These are phyloP conservation scores for Rhododendron henanense DNA, from an alignment of 148 eudicot genomes.

Conservation along the genomic window DNA sequence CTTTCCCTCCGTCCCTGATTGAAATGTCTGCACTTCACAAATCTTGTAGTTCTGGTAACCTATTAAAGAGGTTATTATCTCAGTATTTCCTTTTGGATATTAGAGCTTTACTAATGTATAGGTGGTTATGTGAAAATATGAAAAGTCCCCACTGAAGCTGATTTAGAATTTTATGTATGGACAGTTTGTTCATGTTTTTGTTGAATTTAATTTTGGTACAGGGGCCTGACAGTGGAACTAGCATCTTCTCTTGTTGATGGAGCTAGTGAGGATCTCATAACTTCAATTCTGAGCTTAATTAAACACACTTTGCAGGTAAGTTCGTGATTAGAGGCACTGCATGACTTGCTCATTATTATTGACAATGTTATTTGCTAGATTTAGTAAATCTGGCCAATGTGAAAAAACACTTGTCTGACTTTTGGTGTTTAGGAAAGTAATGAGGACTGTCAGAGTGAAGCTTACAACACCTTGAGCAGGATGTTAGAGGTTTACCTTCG, in stretches of 20 bases:
- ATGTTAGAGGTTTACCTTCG: slow-evolving; percentile 58
- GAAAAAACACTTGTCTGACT: background rate
- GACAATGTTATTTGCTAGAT: background rate
- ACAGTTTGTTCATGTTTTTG: too few species aligned
- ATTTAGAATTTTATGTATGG: too few species aligned
- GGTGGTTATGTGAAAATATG: too few species aligned
- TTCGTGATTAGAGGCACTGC: slow-evolving; percentile 3
- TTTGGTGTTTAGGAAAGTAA: slow-evolving; percentile 44
- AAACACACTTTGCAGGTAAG: slow-evolving; percentile 67
- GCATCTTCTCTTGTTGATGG: slow-evolving; percentile 69
- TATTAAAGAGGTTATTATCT: too few species aligned
- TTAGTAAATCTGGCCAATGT: background rate
- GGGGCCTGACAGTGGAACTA: slow-evolving; percentile 57
- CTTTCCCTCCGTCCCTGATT: too few species aligned
- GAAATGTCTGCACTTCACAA: too few species aligned
- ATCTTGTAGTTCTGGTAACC: too few species aligned
- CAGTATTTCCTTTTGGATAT: too few species aligned
- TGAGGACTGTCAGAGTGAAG: slow-evolving; percentile 44
- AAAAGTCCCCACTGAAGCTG: too few species aligned
- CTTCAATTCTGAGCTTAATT: slow-evolving; percentile 43
- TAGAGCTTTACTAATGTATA: too few species aligned
- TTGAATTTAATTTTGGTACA: too few species aligned
- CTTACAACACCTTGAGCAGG: slow-evolving; percentile 62
- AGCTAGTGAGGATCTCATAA: slow-evolving; percentile 61
- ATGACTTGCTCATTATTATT: background rate